Evolutionary conservation across 805 yeast genomes (phyloP).

Genomic region (Suhomyces vadensis): DNA sequence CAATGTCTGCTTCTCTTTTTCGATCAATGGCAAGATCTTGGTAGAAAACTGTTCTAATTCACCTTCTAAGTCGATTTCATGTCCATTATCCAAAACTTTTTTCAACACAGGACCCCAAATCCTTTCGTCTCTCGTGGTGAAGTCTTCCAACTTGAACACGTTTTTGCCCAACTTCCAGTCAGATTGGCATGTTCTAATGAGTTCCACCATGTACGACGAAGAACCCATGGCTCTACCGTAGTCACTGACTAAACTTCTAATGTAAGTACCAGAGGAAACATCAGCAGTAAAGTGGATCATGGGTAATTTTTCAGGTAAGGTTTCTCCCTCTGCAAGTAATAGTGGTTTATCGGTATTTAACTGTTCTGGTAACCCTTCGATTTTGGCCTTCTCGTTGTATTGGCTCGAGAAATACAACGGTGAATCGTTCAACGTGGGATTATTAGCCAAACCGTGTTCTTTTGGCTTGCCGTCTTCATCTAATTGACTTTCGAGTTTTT

Average conservation of each 20-base stretch:
- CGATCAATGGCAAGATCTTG: conserved; percentile 10
- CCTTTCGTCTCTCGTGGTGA: conserved; percentile 56
- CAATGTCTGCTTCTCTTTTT: conserved; percentile 8
- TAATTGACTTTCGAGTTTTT: conserved; percentile 40
- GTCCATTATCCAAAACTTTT: conserved; percentile 47
- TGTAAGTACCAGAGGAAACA: conserved; percentile 95
- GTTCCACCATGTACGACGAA: conserved; percentile 84
- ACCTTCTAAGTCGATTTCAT: conserved; percentile 26
- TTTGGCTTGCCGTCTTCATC: conserved; percentile 51
- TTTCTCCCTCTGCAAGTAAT: conserved; percentile 37
- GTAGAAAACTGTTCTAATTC: conserved; percentile 18
- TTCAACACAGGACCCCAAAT: conserved; percentile 71
- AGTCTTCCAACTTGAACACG: conserved; percentile 67
- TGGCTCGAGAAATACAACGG: conserved; percentile 59
- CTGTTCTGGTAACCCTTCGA: conserved; percentile 40
- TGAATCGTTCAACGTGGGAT: conserved; percentile 64
- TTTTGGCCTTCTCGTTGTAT: conserved; percentile 46
- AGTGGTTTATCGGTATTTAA: conserved; percentile 40
- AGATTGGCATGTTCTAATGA: conserved; percentile 73
- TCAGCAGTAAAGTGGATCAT: conserved; percentile 68
- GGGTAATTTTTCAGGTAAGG: conserved; percentile 57
- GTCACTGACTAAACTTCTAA: conserved; percentile 86
- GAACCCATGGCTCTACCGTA: conserved; percentile 79
- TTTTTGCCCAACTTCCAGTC: conserved; percentile 77
- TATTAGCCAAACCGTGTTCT: conserved; percentile 44